These are phyloP conservation scores for Zarea fungicola DNA, from an alignment of 2,329 filamentous ascomycete species.

Conservation along the genomic window DNA sequence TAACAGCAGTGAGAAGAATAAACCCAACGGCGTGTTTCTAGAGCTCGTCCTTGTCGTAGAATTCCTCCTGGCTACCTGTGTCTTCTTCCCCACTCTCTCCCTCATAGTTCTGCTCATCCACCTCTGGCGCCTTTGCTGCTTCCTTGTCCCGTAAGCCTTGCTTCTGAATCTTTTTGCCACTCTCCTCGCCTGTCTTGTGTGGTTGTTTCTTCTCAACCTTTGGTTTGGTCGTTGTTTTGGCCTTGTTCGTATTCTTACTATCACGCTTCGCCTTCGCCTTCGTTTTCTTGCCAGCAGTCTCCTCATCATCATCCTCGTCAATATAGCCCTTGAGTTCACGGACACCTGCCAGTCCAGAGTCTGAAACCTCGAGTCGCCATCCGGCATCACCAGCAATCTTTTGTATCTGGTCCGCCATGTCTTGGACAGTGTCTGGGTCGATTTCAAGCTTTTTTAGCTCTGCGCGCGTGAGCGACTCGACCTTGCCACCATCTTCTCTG, in stretches of 20 bases:
- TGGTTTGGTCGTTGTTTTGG: too few relatives aligned
- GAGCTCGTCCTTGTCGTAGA: conserved; percentile 51
- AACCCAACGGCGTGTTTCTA: too few relatives aligned
- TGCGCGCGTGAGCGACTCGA: conserved; percentile 57
- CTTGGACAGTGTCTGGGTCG: conserved; percentile 61
- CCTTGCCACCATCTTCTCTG: conserved; percentile 55
- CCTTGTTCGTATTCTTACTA: conserved; percentile 10
- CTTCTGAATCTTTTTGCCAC: not conserved
- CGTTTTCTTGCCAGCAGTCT: conserved; percentile 13
- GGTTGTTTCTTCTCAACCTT: too few relatives aligned
- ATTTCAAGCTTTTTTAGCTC: conserved; percentile 66
- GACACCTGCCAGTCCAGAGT: conserved; percentile 52
- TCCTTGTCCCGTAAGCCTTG: not conserved
- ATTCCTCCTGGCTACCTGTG: conserved; percentile 47
- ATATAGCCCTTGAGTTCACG: conserved; percentile 66
- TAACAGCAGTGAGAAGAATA: not conserved
- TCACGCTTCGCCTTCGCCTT: conserved; percentile 5
- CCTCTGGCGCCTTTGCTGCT: conserved; percentile 19
- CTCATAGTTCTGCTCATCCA: conserved; percentile 12
- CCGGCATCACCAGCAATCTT: conserved; percentile 63
- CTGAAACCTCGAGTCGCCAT: conserved; percentile 78
- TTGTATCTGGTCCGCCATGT: conserved; percentile 63
- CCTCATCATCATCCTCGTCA: conserved; percentile 24
- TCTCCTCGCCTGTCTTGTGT: conserved; percentile 10
- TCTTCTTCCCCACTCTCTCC: conserved; percentile 21